Evolutionary conservation across 2,329 filamentous ascomycete species (phyloP).

Genomic region (Ophiocordyceps australis): DNA sequence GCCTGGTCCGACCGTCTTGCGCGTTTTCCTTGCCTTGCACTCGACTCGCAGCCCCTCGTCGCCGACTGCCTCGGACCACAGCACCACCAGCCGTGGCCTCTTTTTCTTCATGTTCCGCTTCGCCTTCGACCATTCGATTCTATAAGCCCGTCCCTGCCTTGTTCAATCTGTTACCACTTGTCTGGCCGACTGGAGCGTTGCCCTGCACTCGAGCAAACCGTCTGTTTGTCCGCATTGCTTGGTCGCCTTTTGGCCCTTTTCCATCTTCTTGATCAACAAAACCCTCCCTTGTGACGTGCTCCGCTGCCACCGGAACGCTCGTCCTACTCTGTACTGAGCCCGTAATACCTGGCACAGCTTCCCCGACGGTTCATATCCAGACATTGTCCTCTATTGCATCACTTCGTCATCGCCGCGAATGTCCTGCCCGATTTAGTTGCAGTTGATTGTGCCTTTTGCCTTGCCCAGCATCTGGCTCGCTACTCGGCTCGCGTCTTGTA

Average conservation of each 20-base stretch:
- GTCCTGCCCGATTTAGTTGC: no score
- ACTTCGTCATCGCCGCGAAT: no score
- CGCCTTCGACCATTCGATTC: not conserved
- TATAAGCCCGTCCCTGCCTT: constrained; percentile 9
- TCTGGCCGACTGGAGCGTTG: constrained; percentile 7
- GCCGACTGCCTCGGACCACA: constrained; percentile 4
- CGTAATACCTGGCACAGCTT: constrained; percentile 10
- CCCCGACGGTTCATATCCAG: constrained; percentile 4
- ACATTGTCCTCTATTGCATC: no score
- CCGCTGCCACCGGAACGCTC: constrained; percentile 8
- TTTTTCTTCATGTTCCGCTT: constrained; percentile 8
- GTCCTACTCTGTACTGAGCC: constrained; percentile 7
- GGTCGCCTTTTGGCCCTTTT: constrained; percentile 8
- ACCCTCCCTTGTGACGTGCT: constrained; percentile 8
- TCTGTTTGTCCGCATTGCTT: constrained; percentile 8
- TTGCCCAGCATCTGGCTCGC: constrained; percentile 10
- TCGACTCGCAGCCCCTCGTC: constrained; percentile 7
- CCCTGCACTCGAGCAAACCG: constrained; percentile 7
- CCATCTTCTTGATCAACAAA: constrained; percentile 10
- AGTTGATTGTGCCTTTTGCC: constrained; percentile 12
- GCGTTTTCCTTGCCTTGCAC: constrained; percentile 8
- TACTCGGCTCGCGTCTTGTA: constrained; percentile 6
- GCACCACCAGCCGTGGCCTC: constrained; percentile 8
- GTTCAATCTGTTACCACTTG: constrained; percentile 3
- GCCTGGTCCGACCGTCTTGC: constrained; percentile 5